These are phyloP conservation scores for Takashimella tepidaria DNA, from an alignment of 1,284 basidiomycete genomes.

Conservation along the genomic window DNA sequence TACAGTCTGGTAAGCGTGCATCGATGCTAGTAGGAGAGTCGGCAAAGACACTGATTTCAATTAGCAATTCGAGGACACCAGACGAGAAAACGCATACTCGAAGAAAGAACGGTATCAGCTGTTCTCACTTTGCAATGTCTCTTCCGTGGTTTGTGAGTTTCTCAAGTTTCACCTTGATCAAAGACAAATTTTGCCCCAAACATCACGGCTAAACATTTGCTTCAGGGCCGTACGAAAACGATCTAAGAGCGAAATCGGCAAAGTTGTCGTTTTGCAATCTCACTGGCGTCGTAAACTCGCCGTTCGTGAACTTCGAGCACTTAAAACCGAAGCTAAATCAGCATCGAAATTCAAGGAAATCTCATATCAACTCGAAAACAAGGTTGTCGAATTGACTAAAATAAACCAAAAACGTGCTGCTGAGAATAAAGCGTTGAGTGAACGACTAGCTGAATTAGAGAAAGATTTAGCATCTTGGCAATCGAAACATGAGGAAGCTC, in stretches of 20 bases:
- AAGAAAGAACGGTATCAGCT: conserved; percentile 60
- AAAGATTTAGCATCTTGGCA: conserved; percentile 80
- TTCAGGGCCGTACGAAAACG: conserved; percentile 61
- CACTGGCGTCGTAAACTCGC: conserved; percentile 86
- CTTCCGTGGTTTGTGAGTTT: conserved; percentile 76
- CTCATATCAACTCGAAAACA: conserved; percentile 97
- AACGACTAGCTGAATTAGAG: conserved; percentile 71
- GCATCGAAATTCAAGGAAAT: conserved; percentile 99
- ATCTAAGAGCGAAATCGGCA: conserved; percentile 63
- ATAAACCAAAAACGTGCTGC: conserved; percentile 83
- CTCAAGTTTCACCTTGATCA: background rate
- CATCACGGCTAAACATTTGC: background rate
- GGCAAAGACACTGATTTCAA: no score
- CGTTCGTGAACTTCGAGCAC: conserved; percentile 72
- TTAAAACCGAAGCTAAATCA: conserved; percentile 88
- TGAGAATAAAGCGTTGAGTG: conserved; percentile 84
- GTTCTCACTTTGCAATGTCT: conserved; percentile 76
- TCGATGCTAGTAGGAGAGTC: no score
- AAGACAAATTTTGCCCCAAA: no score
- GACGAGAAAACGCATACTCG: conserved; percentile 62
- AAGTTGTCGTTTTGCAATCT: conserved; percentile 82
- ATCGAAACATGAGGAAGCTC: conserved; percentile 82
- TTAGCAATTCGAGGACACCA: conserved; percentile 74
- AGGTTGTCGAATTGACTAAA: conserved; percentile 98
- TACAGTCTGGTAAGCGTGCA: conserved; percentile 89